These are phyloP conservation scores for Raffaelea arxii DNA, from an alignment of 2,329 filamentous ascomycete species.

Conservation along the genomic window DNA sequence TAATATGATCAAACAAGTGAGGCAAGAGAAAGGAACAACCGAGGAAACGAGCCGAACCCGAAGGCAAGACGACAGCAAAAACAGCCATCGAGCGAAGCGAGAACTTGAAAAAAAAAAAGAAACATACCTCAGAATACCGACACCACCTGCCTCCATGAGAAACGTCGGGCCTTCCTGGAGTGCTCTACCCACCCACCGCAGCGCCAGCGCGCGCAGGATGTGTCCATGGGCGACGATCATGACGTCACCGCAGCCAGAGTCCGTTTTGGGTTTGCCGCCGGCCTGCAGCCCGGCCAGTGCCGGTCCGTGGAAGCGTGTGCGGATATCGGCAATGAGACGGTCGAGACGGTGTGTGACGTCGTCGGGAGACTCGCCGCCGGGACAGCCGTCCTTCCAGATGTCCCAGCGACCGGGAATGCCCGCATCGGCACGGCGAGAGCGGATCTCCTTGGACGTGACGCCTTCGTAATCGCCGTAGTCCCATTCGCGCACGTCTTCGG, in stretches of 20 bases:
- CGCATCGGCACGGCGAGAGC: conserved; percentile 41
- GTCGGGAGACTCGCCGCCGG: conserved; percentile 69
- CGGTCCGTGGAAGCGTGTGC: conserved; percentile 49
- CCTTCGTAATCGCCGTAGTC: conserved; percentile 85
- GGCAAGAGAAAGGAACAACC: neutral
- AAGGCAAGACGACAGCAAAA: neutral
- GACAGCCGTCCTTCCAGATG: conserved; percentile 85
- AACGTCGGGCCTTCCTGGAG: conserved; percentile 68
- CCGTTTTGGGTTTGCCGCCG: conserved; percentile 30
- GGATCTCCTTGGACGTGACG: conserved; percentile 62
- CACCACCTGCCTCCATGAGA: conserved; percentile 79
- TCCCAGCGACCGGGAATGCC: conserved; percentile 59
- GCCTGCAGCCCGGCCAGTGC: conserved; percentile 12
- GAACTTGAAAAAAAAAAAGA: neutral
- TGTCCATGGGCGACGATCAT: conserved; percentile 84
- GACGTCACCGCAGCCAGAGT: conserved; percentile 48
- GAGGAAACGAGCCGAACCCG: neutral
- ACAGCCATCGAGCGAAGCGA: neutral
- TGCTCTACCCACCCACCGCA: conserved; percentile 69
- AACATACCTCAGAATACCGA: conserved; percentile 64
- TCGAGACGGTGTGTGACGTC: conserved; percentile 68
- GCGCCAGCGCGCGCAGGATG: conserved; percentile 78
- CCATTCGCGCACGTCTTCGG: conserved; percentile 71
- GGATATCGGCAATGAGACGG: conserved; percentile 64
- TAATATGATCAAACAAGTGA: neutral